Evolutionary conservation across 768 basidiomycete genomes (phyloP).

Genomic region (Leucocoprinus sp.): DNA sequence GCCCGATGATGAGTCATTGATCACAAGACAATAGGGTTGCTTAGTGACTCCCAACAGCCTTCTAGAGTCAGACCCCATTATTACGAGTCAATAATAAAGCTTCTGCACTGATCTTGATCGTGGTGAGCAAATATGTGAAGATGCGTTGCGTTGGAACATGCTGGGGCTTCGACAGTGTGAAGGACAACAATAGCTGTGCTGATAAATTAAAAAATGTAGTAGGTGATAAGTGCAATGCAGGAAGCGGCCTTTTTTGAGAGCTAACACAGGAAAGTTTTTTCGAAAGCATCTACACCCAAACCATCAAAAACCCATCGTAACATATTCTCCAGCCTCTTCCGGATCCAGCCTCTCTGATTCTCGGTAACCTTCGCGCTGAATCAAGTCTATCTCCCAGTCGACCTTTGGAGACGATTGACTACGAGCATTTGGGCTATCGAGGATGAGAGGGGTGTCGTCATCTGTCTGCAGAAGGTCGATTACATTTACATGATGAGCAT

Average conservation of each 20-base stretch:
- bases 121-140: too few relatives aligned
- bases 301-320: slow-evolving; percentile 2
- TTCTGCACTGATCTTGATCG: too few relatives aligned
- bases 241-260: neutral
- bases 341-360: slow-evolving; percentile 9
- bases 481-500: neutral
- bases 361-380: slow-evolving; percentile 7
- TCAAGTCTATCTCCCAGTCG: slow-evolving; percentile 10
- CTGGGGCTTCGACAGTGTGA: neutral
- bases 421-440: neutral
- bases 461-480: neutral
- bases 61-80: neutral
- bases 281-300: neutral
- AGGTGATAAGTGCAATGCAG: neutral
- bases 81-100: neutral
- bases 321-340: slow-evolving; percentile 9
- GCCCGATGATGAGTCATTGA: neutral
- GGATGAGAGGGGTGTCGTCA: neutral
- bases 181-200: neutral
- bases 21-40: neutral
- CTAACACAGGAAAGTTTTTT: neutral
- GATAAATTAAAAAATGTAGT: neutral
- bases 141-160: neutral
- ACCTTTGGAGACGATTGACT: neutral
- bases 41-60: neutral